These are phyloP conservation scores for Trichoderma pleuroti DNA, from an alignment of 2,329 filamentous ascomycete genomes.

Conservation along the genomic window DNA sequence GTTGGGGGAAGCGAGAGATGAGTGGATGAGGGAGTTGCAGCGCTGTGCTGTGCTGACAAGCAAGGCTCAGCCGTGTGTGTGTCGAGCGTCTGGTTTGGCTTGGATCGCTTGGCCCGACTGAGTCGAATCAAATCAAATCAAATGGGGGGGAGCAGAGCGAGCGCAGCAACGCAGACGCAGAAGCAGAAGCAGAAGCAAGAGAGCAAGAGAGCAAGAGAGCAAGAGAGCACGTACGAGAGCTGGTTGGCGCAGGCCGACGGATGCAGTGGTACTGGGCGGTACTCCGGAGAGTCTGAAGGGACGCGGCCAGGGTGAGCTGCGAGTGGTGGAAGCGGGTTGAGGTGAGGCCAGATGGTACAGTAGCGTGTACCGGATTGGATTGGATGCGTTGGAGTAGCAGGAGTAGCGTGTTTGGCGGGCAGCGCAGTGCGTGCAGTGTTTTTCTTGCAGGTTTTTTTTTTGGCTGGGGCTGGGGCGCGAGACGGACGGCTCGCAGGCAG, in stretches of 20 bases:
- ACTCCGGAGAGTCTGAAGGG: neutral
- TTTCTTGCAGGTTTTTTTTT: neutral
- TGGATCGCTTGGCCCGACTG: neutral
- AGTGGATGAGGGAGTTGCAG: neutral
- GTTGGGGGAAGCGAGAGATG: too few species aligned
- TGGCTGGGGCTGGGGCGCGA: neutral
- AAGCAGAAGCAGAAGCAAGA: neutral
- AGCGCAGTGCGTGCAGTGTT: neutral
- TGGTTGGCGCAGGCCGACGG: constrained; percentile 13
- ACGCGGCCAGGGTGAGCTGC: constrained; percentile 11
- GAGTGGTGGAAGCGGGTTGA: neutral
- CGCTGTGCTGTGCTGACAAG: neutral
- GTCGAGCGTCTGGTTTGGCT: neutral
- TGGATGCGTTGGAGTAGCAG: neutral
- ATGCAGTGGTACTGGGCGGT: constrained; percentile 12
- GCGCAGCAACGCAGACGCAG: neutral
- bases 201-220: too few species aligned
- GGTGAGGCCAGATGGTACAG: neutral
- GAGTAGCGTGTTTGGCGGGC: neutral
- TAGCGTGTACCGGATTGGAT: neutral
- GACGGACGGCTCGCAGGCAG: neutral
- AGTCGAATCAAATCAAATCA: neutral
- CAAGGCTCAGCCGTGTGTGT: constrained; percentile 6
- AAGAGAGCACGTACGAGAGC: neutral
- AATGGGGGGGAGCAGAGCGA: neutral